phyloP scores from a whole-genome alignment of 78 protist genomes.

The Dictyostelium purpureum region DNA sequence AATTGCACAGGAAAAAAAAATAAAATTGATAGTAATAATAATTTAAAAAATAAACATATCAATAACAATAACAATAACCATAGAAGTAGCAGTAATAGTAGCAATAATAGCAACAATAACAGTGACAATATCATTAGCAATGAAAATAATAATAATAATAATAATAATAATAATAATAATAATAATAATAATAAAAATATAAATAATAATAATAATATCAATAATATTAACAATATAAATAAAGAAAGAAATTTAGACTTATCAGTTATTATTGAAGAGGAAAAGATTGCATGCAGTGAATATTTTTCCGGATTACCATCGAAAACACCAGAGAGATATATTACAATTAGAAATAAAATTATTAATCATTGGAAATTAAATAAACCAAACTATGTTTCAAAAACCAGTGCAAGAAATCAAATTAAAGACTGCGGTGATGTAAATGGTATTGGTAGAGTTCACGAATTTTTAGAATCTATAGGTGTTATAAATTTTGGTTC shows the following conservation, averaged over 20 bases:
- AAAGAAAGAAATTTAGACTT: not conserved
- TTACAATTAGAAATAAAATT: slow-evolving; percentile 45
- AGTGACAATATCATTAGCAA: not conserved
- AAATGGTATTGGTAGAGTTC: slow-evolving; percentile 71
- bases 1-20: too few relatives aligned
- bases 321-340: slow-evolving; percentile 73
- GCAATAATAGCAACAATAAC: not conserved
- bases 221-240: not conserved
- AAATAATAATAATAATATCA: not conserved
- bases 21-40: not conserved
- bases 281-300: slow-evolving; percentile 26
- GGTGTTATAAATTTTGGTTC: slow-evolving; percentile 62
- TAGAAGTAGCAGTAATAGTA: not conserved
- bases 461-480: slow-evolving; percentile 37
- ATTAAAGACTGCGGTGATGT: slow-evolving; percentile 66
- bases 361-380: slow-evolving; percentile 24
- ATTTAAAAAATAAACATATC: not conserved
- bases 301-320: slow-evolving; percentile 28
- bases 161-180: not conserved
- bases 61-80: not conserved
- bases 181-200: not conserved
- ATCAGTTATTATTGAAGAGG: slow-evolving; percentile 37
- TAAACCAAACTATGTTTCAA: slow-evolving; percentile 36
- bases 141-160: not conserved
- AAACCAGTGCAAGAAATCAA: slow-evolving; percentile 5